Conservation (phyloP, 768 basidiomycete species). For the Coprinopsis marcescibilis region DNA sequence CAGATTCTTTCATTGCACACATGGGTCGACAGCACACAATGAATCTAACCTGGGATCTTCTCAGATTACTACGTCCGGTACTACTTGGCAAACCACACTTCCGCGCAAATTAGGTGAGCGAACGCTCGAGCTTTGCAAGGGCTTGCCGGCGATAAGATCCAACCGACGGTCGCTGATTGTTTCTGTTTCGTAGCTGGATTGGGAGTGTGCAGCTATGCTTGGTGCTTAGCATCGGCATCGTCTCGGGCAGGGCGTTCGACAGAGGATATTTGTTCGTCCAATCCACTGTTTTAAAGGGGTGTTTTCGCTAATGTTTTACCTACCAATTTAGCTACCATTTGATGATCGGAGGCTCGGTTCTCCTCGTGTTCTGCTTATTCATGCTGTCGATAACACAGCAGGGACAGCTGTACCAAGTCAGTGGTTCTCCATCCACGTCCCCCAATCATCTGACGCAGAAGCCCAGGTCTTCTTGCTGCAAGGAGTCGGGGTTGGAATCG, state of each 20-base stretch:
- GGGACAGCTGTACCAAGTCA: conserved; percentile 34
- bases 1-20: too few relatives aligned
- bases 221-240: conserved; percentile 36
- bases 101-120: conserved; percentile 34
- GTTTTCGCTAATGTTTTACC: background rate
- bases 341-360: conserved; percentile 37
- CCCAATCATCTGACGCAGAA: conserved; percentile 14
- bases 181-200: conserved; percentile 26
- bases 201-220: conserved; percentile 47
- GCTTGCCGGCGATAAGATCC: background rate
- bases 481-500: conserved; percentile 45
- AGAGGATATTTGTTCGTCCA: conserved; percentile 41
- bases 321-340: conserved; percentile 37
- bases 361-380: conserved; percentile 42
- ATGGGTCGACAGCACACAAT: too few relatives aligned
- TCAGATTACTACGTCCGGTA: conserved; percentile 36
- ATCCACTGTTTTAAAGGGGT: conserved; percentile 12
- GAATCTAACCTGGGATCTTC: conserved; percentile 14
- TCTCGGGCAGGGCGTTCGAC: conserved; percentile 46
- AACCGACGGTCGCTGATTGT: background rate
- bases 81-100: conserved; percentile 28
- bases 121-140: background rate
- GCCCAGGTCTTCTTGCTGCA: conserved; percentile 39
- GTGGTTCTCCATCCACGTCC: conserved; percentile 20
- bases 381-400: conserved; percentile 39